Evolutionary conservation across 2,329 filamentous ascomycete species (phyloP), one percentile per base, ranked within the genome.

Genomic region (Aspergillus carbonarius): DNA sequence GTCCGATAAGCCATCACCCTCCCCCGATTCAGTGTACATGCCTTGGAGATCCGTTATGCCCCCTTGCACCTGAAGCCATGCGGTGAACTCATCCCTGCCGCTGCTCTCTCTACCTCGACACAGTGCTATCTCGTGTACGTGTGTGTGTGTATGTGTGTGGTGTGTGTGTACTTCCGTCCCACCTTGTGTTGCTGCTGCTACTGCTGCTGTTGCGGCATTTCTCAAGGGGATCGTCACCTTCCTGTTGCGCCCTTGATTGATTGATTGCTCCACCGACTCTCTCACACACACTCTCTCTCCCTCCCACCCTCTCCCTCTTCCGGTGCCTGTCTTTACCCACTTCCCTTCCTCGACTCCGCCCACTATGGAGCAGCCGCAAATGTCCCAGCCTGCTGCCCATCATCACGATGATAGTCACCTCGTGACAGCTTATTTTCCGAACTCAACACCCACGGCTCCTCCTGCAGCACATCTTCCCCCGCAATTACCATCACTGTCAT

Each of bases 351-450:
- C 54, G 50, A 58, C 48, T 59, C 57, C 58, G 56, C 59, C 65
- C 60, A 62, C 60, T 59, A 74, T 74, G 72, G 63, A 58, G 62
- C 67, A 67, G 49, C 71, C 69, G 62, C 72, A 71, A 64, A 74
- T 74, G 72, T 69, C 71, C 64, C 69, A 74, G 69, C 71, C 67
- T 62, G 65, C 72, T 62, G 69, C 68, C 63, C 72, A 73, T 55
- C 68, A 68, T 59, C 70, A 74, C 53, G 66, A 68, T 35, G 63
- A 68, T 56, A 68, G 63, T 51, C 61, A 66, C 39, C 61, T 67
- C 60, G 60, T 66, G 54, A 63, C 67, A 27, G 55, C 65, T 56
- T 64, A 66, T 50, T 64, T 63, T 51, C 62, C 50, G 53, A 57
- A 60, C 57, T 44, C 66, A 20, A 61, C 62, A 18, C 59, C 62